Evolutionary conservation across 2,329 filamentous ascomycete genomes (phyloP), one percentile per base, ranked within the genome.

Genomic region (Akanthomyces uredinophilus): DNA sequence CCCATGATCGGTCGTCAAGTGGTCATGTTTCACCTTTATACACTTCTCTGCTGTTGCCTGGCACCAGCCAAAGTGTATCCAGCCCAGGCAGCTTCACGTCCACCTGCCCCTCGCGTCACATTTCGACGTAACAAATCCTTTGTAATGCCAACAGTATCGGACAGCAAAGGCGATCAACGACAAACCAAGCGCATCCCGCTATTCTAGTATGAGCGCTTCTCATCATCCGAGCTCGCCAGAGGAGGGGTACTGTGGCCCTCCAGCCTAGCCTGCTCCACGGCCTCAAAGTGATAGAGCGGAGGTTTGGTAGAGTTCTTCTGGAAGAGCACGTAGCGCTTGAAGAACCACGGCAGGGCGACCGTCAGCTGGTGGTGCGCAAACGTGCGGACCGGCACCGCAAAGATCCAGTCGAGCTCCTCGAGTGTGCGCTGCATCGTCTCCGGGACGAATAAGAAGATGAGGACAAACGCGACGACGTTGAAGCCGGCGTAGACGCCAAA

Each of bases 381-480:
- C 58, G 76, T 79, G 24, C 79, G 73, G 7, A 83, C 86, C 2
- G 84, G 84, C 1, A 88, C 84, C 4, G 82, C 83, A 68, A 84
- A 85, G 56, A 85, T 78, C 62, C 82, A 82, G 66, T 89, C 86
- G 46, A 89, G 73, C 70, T 82, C 80, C 66, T 82, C 80, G 20
- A 82, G 72, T 1, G 78, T 80, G 35, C 78, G 74, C 67, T 81
- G 82, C 72, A 86, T 87, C 7, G 84, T 87, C 70, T 87, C 84
- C 1, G 83, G 83, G 2, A 86, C 74, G 67, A 77, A 81, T 24
- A 84, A 72, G 70, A 85, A 84, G 51, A 86, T 84, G 72, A 86
- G 78, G 41, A 81, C 60, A 35, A 86, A 75, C 0, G 82, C 83
- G 1, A 84, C 64, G 2, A 84, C 66, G 66, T 87, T 87, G 65